phyloP scores from a whole-genome alignment of 805 yeast species.

The Kluyveromyces starmeri region DNA sequence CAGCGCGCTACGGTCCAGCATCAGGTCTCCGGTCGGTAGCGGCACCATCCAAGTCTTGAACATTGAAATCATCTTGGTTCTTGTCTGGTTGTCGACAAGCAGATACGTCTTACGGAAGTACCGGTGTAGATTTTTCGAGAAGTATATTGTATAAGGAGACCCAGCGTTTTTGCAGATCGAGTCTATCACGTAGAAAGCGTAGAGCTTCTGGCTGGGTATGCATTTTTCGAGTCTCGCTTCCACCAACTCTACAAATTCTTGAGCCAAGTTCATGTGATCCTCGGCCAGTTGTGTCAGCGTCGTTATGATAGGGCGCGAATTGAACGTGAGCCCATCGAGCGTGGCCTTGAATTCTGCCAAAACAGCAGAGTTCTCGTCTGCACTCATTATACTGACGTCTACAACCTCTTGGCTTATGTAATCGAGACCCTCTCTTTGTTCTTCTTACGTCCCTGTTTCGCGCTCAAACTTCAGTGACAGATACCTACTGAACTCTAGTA shows the following conservation, averaged over 20 bases:
- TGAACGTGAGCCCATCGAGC: slow-evolving; percentile 70
- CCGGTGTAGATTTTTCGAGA: slow-evolving; percentile 50
- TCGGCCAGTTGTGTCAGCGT: slow-evolving; percentile 78
- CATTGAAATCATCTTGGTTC: slow-evolving; percentile 64
- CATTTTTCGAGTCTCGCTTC: slow-evolving; percentile 67
- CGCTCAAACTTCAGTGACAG: too few relatives aligned
- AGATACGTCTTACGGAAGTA: slow-evolving; percentile 70
- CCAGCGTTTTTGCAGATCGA: slow-evolving; percentile 90
- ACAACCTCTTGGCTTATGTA: too few relatives aligned
- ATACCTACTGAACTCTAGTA: too few relatives aligned
- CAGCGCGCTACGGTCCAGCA: slow-evolving; percentile 65
- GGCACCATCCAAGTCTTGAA: slow-evolving; percentile 85
- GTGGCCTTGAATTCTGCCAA: slow-evolving; percentile 59
- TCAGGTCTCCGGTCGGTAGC: slow-evolving; percentile 35
- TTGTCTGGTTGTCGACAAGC: slow-evolving; percentile 64
- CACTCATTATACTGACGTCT: too few relatives aligned
- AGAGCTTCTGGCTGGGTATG: slow-evolving; percentile 77
- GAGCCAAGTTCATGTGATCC: slow-evolving; percentile 72
- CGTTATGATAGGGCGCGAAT: slow-evolving; percentile 83
- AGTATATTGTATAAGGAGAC: slow-evolving; percentile 79
- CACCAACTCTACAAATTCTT: slow-evolving; percentile 66
- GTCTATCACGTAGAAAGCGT: slow-evolving; percentile 75
- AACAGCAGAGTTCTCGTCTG: slow-evolving; percentile 27
- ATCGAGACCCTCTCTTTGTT: too few relatives aligned
- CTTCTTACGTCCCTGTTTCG: too few relatives aligned